Evolutionary conservation across 192 early-diverging fungal genomes (phyloP).

Genomic region (Backusella australiensis): DNA sequence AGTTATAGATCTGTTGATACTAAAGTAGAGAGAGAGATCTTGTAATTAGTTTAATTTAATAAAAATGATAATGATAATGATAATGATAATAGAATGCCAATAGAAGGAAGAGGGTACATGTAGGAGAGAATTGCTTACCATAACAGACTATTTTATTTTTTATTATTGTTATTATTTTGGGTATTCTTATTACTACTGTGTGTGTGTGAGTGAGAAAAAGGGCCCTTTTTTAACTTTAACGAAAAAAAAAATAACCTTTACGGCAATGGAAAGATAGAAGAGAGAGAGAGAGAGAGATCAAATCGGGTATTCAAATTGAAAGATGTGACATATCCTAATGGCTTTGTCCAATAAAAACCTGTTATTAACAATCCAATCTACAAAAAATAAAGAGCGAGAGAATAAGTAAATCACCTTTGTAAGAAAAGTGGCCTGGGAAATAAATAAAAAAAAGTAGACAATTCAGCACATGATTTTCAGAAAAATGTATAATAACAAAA

Average conservation of each 20-base stretch:
- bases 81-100: not conserved
- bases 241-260: not conserved
- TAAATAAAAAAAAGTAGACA: too few species aligned
- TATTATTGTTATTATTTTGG: not conserved
- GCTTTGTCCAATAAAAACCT: too few species aligned
- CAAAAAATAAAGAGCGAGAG: too few species aligned
- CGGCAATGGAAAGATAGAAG: not conserved
- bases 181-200: not conserved
- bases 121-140: not conserved
- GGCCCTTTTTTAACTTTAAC: not conserved
- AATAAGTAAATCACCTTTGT: too few species aligned
- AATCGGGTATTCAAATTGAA: too few species aligned
- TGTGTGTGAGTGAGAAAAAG: not conserved
- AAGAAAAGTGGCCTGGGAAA: too few species aligned
- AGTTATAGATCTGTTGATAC: slow-evolving; percentile 18
- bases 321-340: too few species aligned
- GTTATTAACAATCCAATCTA: too few species aligned
- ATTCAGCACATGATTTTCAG: too few species aligned
- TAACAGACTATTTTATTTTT: not conserved
- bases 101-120: too few species aligned
- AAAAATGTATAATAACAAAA: too few species aligned
- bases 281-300: too few species aligned
- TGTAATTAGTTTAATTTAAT: not conserved
- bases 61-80: not conserved
- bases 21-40: not conserved